Evolutionary conservation across 179 eudicot genomes (phyloP), one percentile per base, ranked within the genome.

Genomic region (Silene vulgaris): DNA sequence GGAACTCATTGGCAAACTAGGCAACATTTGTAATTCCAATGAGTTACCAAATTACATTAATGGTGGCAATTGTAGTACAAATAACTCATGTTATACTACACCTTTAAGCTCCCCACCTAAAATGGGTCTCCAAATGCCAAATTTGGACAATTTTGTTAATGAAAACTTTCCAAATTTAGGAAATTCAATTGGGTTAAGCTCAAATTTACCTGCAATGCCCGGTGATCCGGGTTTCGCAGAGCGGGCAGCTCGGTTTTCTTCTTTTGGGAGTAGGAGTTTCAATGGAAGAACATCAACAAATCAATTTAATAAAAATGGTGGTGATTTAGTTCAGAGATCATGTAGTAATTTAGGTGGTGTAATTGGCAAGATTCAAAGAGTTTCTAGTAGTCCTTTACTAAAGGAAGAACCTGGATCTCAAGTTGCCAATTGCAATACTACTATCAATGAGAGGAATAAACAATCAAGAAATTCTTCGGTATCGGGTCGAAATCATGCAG

Each of bases 181-280:
- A 1, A 87, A 77, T 63, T 82, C 90, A 52, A 75, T 79, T 35
- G 71, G 77, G 7, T 28, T 77, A 52, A 75, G 73, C 13, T 74
- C 86, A 13, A 76, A 78, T 72, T 79, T 89, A 32, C 91, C 93
- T 1, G 80, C 95, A 30, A 82, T 92, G 74, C 78, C 90, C 0
- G 81, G 81, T 12, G 98, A 90, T 81, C 96, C 96, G 1, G 98
- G 96, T 8, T 91, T 90, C 19, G 91, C 92, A 0, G 94, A 87
- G 69, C 82, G 92, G 61, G 96, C 92, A 0, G 94, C 96, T 8
- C 86, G 87, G 78, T 90, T 90, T 37, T 93, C 98, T 6, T 85
- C 91, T 56, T 90, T 93, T 61, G 90, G 97, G 5, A 91, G 91
- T 56, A 70, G 87, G 17, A 93, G 98, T 76, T 93, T 93, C 70